phyloP scores from a whole-genome alignment of 148 eudicot genomes.

The Rhododendron ferrugineum region DNA sequence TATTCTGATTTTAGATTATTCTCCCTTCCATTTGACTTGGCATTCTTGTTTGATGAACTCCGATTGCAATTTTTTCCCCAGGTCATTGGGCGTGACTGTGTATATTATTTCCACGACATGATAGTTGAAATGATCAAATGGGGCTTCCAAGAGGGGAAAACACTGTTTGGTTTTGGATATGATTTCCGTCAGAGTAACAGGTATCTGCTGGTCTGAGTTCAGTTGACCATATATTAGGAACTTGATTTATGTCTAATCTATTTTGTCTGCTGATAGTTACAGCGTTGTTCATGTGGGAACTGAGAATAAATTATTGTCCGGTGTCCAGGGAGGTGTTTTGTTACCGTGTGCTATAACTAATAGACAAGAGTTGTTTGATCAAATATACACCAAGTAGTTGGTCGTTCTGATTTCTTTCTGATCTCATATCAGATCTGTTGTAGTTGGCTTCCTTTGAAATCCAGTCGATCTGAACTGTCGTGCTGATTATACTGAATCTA shows the following conservation, averaged over 20 bases:
- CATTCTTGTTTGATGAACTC: neutral
- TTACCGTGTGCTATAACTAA: neutral
- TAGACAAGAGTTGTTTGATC: neutral
- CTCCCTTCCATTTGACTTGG: neutral
- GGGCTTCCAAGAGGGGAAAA: slow-evolving; percentile 96
- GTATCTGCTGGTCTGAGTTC: slow-evolving; percentile 27
- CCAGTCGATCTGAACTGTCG: neutral
- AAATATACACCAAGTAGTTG: neutral
- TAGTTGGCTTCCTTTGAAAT: neutral
- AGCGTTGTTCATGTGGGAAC: neutral
- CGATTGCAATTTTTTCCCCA: slow-evolving; percentile 19
- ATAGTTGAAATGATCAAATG: slow-evolving; percentile 82
- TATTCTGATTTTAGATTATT: neutral
- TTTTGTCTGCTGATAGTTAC: neutral
- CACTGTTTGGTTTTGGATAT: slow-evolving; percentile 98
- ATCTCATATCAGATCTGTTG: neutral
- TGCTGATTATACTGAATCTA: slow-evolving; percentile 7
- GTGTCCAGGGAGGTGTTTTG: neutral
- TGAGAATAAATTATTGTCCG: neutral
- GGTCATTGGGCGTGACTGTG: slow-evolving; percentile 72
- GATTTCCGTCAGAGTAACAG: slow-evolving; percentile 99
- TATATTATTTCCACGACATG: slow-evolving; percentile 95
- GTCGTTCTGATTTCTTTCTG: neutral
- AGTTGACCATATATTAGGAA: neutral
- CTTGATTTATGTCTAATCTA: neutral